Evolutionary conservation across 768 basidiomycete genomes (phyloP).

Genomic region (Lactarius akahatsu): DNA sequence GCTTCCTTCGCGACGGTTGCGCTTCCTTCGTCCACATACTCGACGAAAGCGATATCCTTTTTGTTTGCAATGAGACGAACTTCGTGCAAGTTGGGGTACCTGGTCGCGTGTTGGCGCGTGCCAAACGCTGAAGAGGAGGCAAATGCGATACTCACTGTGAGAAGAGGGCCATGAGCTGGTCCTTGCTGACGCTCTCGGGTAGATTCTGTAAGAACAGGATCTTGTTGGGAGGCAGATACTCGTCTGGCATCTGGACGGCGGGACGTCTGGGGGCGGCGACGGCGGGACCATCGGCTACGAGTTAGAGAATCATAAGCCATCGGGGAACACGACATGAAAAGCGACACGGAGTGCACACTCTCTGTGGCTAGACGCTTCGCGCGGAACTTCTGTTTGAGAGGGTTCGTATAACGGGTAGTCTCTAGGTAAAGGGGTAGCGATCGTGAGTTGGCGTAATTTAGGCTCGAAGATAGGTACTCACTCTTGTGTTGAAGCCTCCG

Average conservation of each 20-base stretch:
- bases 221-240: constrained; percentile 98
- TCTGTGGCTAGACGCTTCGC: constrained; percentile 80
- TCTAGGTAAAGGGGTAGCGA: constrained; percentile 44
- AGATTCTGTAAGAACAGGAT: constrained; percentile 98
- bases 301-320: constrained; percentile 15
- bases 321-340: constrained; percentile 10
- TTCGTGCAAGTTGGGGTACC: constrained; percentile 94
- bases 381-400: constrained; percentile 81
- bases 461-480: constrained; percentile 39
- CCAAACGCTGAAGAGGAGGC: not conserved
- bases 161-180: constrained; percentile 87
- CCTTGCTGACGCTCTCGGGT: constrained; percentile 89
- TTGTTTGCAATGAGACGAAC: constrained; percentile 98
- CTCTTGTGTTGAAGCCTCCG: constrained; percentile 81
- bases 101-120: constrained; percentile 34
- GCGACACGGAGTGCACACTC: constrained; percentile 46
- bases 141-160: constrained; percentile 63
- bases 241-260: constrained; percentile 97
- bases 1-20: constrained; percentile 93
- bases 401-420: constrained; percentile 82
- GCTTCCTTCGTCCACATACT: constrained; percentile 90
- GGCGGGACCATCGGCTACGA: constrained; percentile 64
- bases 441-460: constrained; percentile 8
- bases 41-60: constrained; percentile 98
- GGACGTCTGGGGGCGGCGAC: constrained; percentile 70